Base-by-base conservation (phyloP, 768 basidiomycete species). In the Rhodosporidiobolus sp. region DNA sequence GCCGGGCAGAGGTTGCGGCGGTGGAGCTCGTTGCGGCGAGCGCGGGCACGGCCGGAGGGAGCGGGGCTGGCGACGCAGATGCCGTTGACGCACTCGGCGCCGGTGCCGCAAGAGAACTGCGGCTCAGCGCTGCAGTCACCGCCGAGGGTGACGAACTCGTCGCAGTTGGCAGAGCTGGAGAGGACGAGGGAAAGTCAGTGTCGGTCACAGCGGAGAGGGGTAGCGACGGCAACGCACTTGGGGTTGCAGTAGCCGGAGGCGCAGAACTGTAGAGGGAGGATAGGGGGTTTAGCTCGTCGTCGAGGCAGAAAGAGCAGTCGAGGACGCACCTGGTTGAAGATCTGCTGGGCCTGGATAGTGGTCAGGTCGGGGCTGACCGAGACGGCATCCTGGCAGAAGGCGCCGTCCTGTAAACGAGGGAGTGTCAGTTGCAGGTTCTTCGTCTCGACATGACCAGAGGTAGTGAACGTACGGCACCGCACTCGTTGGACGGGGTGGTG, bases 381-480 rank as follows among this genome's bases (percentile, higher is more conserved):
- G 14, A 14, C 38, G 38, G 38, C 38, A 14, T 43, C 38, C 38
- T 43, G 38, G 65, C 68, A 74, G 73, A 35, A 74, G 2, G 43
- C 9, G 43, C 69, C 73, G 48, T n/a, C n/a, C n/a, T n/a, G n/a
- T n/a, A n/a, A n/a, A n/a, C n/a, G n/a, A n/a, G n/a, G n/a, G n/a
- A n/a, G n/a, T n/a, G n/a, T n/a, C n/a, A n/a, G n/a, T n/a, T n/a
- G n/a, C n/a, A n/a, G n/a, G n/a, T n/a, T n/a, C n/a, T n/a, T n/a
- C n/a, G n/a, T n/a, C n/a, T n/a, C n/a, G n/a, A n/a, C n/a, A n/a
- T n/a, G n/a, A n/a, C n/a, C n/a, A n/a, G n/a, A n/a, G n/a, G n/a
- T n/a, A n/a, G n/a, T n/a, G n/a, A n/a, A n/a, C n/a, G n/a, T n/a
- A 67, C 16, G 20, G 54, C 68, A 30, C 73, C 73, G 62, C 73